Evolutionary conservation across 371 early-diverging fungal species (phyloP).

Genomic region (Rhizopus stolonifer): DNA sequence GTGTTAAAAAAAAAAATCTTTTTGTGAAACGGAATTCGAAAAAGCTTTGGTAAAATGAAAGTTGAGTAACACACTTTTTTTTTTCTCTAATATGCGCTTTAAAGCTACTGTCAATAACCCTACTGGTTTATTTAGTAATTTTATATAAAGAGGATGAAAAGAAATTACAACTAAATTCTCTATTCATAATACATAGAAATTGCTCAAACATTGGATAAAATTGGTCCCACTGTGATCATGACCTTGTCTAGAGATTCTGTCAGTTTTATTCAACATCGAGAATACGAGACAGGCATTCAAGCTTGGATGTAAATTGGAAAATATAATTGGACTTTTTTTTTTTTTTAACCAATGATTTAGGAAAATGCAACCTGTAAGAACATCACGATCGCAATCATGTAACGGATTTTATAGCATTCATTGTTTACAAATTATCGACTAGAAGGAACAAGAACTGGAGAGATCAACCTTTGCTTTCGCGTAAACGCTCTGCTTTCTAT

Average conservation of each 20-base stretch:
- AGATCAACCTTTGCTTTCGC: constrained; percentile 49
- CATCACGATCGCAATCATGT: neutral
- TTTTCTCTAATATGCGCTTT: constrained; percentile 43
- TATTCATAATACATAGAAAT: constrained; percentile 23
- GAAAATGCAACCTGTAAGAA: constrained; percentile 25
- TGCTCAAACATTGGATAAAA: constrained; percentile 38
- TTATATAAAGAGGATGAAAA: neutral
- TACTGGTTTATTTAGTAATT: constrained; percentile 31
- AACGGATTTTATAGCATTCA: constrained; percentile 35
- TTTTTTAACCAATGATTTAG: constrained; percentile 6
- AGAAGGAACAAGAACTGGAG: constrained; percentile 42
- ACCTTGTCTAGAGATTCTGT: constrained; percentile 41
- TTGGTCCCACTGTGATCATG: constrained; percentile 43
- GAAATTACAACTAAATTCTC: neutral
- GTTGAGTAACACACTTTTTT: too few relatives aligned
- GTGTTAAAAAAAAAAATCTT: too few relatives aligned
- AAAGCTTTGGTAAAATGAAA: too few relatives aligned
- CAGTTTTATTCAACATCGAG: constrained; percentile 48
- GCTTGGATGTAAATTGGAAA: constrained; percentile 54
- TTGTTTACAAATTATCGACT: constrained; percentile 59
- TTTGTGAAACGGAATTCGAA: too few relatives aligned
- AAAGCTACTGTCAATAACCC: constrained; percentile 31
- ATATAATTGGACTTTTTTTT: neutral
- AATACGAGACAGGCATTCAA: constrained; percentile 45
- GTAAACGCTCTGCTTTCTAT: constrained; percentile 51